Conservation (phyloP, 2,329 filamentous ascomycete species). For the Aspergillus proliferans region DNA sequence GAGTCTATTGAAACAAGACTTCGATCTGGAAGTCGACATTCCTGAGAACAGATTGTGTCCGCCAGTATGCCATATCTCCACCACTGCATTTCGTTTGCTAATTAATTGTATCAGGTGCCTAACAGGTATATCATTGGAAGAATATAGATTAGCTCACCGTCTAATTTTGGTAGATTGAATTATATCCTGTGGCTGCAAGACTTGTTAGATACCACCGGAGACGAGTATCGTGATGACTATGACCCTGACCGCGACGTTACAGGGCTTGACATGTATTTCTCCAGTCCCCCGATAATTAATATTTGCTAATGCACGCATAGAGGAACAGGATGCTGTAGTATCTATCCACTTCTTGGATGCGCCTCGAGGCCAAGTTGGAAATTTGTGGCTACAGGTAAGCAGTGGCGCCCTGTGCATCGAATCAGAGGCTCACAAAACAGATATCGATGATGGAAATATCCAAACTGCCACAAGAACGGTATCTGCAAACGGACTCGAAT, state of each 20-base stretch:
- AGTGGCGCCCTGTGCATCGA: not conserved
- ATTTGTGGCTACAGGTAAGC: slow-evolving; percentile 60
- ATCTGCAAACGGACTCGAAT: slow-evolving; percentile 55
- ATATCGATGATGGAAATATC: slow-evolving; percentile 69
- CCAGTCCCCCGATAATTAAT: not conserved
- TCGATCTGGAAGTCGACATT: slow-evolving; percentile 63
- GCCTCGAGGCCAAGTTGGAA: slow-evolving; percentile 62
- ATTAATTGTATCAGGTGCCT: slow-evolving; percentile 31
- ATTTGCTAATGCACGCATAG: slow-evolving; percentile 29
- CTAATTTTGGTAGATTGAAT: slow-evolving; percentile 58
- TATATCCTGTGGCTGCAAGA: slow-evolving; percentile 86
- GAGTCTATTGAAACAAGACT: slow-evolving; percentile 68
- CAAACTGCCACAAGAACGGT: slow-evolving; percentile 63
- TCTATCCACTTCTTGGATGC: slow-evolving; percentile 81
- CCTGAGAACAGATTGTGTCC: slow-evolving; percentile 79
- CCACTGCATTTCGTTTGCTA: slow-evolving; percentile 2
- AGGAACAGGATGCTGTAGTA: slow-evolving; percentile 83
- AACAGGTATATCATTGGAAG: slow-evolving; percentile 32
- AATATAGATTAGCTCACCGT: not conserved
- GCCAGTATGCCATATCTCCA: slow-evolving; percentile 50
- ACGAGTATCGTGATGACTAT: slow-evolving; percentile 44
- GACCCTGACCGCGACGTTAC: slow-evolving; percentile 51
- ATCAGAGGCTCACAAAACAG: slow-evolving; percentile 37
- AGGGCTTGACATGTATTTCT: slow-evolving; percentile 65
- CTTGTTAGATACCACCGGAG: slow-evolving; percentile 64